Evolutionary conservation across 2,329 filamentous ascomycete species (phyloP), one percentile per base, ranked within the genome.

Genomic region (Nemania diffusa): DNA sequence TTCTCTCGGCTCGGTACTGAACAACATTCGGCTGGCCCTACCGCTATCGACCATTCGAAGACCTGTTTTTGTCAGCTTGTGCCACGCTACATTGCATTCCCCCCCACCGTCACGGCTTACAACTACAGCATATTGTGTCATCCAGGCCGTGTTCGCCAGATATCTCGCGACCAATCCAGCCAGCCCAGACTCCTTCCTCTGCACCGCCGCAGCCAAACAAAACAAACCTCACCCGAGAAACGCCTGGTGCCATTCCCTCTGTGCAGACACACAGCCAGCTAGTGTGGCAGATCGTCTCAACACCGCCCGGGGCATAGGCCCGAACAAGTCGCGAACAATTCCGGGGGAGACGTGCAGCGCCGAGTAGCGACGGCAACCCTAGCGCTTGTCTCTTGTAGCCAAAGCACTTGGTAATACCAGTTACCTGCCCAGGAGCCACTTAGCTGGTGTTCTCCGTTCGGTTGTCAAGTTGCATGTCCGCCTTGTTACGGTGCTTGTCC

Each of bases 101-200:
- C 60, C 60, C 68, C 62, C 64, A 57, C 58, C 17, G 37, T 56
- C 66, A 65, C 66, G 62, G 59, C 62, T 51, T 50, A 62, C 70
- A 50, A 67, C 68, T 69, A 60, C 69, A 70, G 70, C 69, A 32
- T 67, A 74, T 75, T 73, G 73, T 74, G 73, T 70, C 71, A 74
- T 75, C 62, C 64, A 68, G 63, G 60, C 65, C 48, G 57, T 65
- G 64, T 65, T 68, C 57, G 44, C 63, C 37, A 26, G 50, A 37
- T 56, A 24, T 46, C 22, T 56, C 65, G 71, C 71, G 69, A 69
- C 71, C 74, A 72, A 73, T 72, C 71, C 70, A 67, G 67, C 70
- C 67, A 68, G 27, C 68, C 59, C 60, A 67, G 52, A 64, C 55
- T 66, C 62, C 66, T 62, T 64, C 44, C 22, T 60, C 60, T 71